A percentile compares a stretch with the other conserved stretches of the same genome.
These are phyloP conservation scores for Coelastrella sp. DNA, from an alignment of 139 green algal species.

Conservation along the genomic window DNA sequence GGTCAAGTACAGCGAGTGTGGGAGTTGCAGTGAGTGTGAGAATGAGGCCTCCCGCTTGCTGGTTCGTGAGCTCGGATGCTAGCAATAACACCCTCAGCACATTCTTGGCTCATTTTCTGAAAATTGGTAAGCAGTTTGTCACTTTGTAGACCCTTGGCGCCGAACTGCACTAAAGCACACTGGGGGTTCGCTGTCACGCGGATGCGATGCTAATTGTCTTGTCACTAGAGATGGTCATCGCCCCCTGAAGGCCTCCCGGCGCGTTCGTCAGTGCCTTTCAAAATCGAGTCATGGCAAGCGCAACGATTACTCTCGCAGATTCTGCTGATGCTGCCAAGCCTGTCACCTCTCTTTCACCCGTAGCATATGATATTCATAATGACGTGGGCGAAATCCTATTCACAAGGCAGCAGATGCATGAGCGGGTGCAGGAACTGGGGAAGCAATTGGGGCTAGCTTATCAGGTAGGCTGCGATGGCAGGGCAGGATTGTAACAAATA, in stretches of 20 bases:
- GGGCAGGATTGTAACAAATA: no score
- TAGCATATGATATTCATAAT: slow-evolving; percentile 27
- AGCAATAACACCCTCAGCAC: no score
- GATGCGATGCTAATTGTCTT: no score
- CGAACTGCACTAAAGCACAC: background rate
- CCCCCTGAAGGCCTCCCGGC: no score
- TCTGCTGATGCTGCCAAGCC: background rate
- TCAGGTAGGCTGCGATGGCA: background rate
- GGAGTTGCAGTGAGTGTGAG: no score
- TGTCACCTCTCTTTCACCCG: background rate
- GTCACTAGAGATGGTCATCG: no score
- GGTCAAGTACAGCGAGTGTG: no score
- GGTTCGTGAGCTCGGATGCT: no score
- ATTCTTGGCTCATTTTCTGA: no score
- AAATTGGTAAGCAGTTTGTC: background rate
- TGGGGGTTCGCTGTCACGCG: no score
- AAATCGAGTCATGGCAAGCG: background rate
- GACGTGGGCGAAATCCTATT: slow-evolving; percentile 39
- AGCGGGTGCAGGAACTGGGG: slow-evolving; percentile 1
- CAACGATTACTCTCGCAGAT: background rate
- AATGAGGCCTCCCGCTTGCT: no score
- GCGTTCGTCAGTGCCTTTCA: background rate
- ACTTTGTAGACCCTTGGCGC: background rate
- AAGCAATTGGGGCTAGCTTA: background rate
- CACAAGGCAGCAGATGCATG: slow-evolving; percentile 38